Percentiles rank a stretch among this genome's conserved stretches.
phyloP scores from a whole-genome alignment of 2,329 filamentous ascomycete genomes.

The Ophiostoma montium region DNA sequence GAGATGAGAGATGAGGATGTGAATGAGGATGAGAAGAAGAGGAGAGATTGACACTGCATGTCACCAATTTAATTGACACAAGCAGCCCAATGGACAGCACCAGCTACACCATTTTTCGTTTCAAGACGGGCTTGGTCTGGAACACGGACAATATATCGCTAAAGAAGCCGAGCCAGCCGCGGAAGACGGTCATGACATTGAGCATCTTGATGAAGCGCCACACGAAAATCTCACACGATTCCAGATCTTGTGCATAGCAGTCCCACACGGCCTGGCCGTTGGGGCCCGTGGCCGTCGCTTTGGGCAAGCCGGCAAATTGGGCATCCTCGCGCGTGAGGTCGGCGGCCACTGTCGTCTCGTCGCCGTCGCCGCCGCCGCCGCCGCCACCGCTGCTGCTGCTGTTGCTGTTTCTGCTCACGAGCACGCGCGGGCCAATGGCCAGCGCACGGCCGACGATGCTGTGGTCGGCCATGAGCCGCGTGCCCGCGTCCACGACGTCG shows the following conservation, averaged over 20 bases:
- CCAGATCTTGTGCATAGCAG: constrained; percentile 43
- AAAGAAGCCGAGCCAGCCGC: constrained; percentile 40
- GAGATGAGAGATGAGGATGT: neutral
- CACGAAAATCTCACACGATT: constrained; percentile 41
- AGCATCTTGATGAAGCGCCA: constrained; percentile 38
- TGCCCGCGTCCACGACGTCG: constrained; percentile 49
- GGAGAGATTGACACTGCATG: no score
- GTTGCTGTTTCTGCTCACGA: constrained; percentile 23
- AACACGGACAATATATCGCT: constrained; percentile 20
- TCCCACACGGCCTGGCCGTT: constrained; percentile 40
- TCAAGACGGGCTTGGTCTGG: neutral
- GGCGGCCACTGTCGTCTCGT: no score
- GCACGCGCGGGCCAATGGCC: constrained; percentile 41
- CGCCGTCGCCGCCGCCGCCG: constrained; percentile 7
- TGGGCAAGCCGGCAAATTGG: constrained; percentile 11
- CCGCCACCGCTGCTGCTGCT: no score
- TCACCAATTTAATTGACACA: no score
- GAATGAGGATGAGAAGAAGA: neutral
- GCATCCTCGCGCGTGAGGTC: constrained; percentile 2
- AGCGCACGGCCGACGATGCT: constrained; percentile 41
- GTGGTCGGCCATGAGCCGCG: constrained; percentile 44
- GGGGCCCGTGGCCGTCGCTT: neutral
- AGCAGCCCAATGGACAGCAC: neutral
- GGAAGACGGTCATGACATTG: constrained; percentile 32
- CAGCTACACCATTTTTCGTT: neutral